phyloP scores from a whole-genome alignment of 2,329 filamentous ascomycete species.

The Aspergillus pseudoviridinutans region DNA sequence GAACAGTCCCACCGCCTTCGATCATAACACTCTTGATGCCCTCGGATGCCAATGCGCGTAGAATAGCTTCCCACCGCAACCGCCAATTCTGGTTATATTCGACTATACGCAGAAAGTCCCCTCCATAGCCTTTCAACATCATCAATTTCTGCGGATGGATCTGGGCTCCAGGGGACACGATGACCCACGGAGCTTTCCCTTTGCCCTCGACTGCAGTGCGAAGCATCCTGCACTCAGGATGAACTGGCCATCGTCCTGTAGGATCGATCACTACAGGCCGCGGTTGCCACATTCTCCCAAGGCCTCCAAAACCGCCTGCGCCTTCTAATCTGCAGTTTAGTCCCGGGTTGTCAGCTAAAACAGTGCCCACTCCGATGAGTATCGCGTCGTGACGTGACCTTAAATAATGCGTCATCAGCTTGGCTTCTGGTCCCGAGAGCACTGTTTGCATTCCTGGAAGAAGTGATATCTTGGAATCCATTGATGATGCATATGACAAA shows the following conservation, averaged over 20 bases:
- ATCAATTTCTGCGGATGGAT: slow-evolving; percentile 45
- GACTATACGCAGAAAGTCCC: slow-evolving; percentile 42
- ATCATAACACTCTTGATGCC: slow-evolving; percentile 80
- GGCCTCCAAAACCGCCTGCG: slow-evolving; percentile 53
- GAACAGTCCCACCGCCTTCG: slow-evolving; percentile 78
- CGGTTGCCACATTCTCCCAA: slow-evolving; percentile 60
- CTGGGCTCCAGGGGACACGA: slow-evolving; percentile 50
- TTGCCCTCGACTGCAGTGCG: slow-evolving; percentile 59
- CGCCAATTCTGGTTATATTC: slow-evolving; percentile 40
- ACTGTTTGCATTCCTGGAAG: slow-evolving; percentile 75
- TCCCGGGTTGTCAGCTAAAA: slow-evolving; percentile 76
- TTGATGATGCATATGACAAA: slow-evolving; percentile 84
- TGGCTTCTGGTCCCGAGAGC: slow-evolving; percentile 77
- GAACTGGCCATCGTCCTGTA: slow-evolving; percentile 65
- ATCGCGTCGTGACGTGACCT: slow-evolving; percentile 80
- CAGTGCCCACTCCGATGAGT: slow-evolving; percentile 78
- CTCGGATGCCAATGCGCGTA: slow-evolving; percentile 55
- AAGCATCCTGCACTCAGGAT: slow-evolving; percentile 60
- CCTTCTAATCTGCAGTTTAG: slow-evolving; percentile 74
- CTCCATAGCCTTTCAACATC: slow-evolving; percentile 45
- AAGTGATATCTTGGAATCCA: slow-evolving; percentile 76
- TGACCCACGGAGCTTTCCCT: slow-evolving; percentile 70
- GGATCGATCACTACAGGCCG: slow-evolving; percentile 81
- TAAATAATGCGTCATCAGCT: slow-evolving; percentile 90
- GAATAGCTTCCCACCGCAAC: slow-evolving; percentile 62